Conservation (phyloP, 2,329 filamentous ascomycete genomes). For the Colletotrichum orbiculare region DNA sequence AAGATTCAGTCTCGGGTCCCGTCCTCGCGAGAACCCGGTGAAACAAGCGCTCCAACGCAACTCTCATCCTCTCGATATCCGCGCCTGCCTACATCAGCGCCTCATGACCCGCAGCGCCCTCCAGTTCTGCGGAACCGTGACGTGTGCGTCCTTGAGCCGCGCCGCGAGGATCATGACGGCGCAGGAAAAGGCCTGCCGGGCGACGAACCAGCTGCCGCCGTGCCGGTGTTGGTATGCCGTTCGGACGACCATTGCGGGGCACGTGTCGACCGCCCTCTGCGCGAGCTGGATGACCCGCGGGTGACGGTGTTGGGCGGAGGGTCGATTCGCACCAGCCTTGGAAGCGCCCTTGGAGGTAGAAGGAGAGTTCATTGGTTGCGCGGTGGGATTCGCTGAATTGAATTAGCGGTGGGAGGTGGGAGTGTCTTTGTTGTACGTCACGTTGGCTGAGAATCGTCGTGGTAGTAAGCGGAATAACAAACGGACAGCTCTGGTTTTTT, state of each 20-base stretch:
- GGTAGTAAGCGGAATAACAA: background rate
- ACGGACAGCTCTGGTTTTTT: conserved; percentile 29
- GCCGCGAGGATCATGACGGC: conserved; percentile 28
- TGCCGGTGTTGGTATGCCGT: conserved; percentile 30
- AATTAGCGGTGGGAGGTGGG: conserved; percentile 32
- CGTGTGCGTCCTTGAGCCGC: background rate
- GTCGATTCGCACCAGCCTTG: conserved; percentile 35
- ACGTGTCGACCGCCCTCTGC: conserved; percentile 25
- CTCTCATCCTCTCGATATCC: conserved; percentile 10
- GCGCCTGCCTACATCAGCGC: conserved; percentile 4
- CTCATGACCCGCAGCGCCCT: conserved; percentile 7
- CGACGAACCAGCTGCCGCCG: conserved; percentile 35
- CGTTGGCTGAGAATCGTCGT: background rate
- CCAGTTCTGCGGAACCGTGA: conserved; percentile 9
- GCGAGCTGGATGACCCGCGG: conserved; percentile 22
- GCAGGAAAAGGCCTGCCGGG: conserved; percentile 23
- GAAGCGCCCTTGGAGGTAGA: conserved; percentile 32
- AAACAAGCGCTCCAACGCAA: conserved; percentile 15
- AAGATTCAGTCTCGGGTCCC: background rate
- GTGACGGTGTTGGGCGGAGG: conserved; percentile 5
- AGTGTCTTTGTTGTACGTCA: conserved; percentile 18
- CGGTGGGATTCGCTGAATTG: conserved; percentile 24
- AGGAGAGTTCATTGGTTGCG: conserved; percentile 35
- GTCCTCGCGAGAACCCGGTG: background rate
- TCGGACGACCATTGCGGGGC: conserved; percentile 20